Base-by-base conservation (phyloP, 805 yeast genomes). In the Sungouiozyma intestinalis region DNA sequence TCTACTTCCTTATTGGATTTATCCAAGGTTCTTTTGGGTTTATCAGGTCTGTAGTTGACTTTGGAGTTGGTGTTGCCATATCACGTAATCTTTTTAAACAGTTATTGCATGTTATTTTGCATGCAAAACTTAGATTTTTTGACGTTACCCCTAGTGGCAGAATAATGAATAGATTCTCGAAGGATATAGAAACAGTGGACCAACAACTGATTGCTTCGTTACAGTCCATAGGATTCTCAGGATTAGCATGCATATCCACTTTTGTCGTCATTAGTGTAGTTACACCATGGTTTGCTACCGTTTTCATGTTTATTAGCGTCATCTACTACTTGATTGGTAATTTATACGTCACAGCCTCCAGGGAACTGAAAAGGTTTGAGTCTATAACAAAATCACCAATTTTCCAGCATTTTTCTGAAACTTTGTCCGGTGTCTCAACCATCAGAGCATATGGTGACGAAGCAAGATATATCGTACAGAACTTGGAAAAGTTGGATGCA, bases 361-460 rank as follows among this genome's bases (percentile, higher is more conserved):
- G 95, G 59, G 95, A 87, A 59, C 73, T 86, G 64, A 85, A 87
- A 64, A 74, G 96, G 53, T 76, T 68, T 55, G 95, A 86, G 50
- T 79, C 95, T 2, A 73, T 83, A 44, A 74, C 92, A 17, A 82
- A 81, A 59, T 83, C 94, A 2, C 96, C 96, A 21, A 85, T 86
- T 46, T 92, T 84, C 63, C 95, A 86, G 63, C 95, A 85, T 57
- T 87, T 86, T 57, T 77, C 90, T 17, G 96, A 86, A 64, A 83
- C 94, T 9, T 69, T 86, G 53, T 76, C 74, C 38, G 96, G 96
- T 52, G 84, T 85, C 17, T 75, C 92, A 5, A 85, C 95, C 3
- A 85, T 86, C 50, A 76, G 96, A 62, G 96, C 95, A 2, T 87
- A 83, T 59, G 94, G 94, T 52, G 85, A 84, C 49, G 92, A 83